phyloP scores from a whole-genome alignment of 1,284 basidiomycete species.

The Puccinia horiana region DNA sequence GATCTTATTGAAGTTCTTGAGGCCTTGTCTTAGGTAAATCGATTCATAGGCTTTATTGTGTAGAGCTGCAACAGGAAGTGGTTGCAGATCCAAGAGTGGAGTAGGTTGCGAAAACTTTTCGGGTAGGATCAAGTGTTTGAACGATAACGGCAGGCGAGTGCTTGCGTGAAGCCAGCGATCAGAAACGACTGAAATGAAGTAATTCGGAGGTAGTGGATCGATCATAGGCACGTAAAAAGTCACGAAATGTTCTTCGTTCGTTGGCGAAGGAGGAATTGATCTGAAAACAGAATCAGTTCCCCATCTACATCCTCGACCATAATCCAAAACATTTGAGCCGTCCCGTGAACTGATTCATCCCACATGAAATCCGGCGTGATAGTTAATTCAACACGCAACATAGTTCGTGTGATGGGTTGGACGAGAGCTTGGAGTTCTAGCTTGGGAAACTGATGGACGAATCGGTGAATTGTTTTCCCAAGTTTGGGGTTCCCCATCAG shows the following conservation, averaged over 20 bases:
- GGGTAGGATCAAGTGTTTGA: conserved; percentile 95
- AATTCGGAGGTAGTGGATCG: conserved; percentile 94
- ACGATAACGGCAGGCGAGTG: conserved; percentile 90
- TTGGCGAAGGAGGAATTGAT: conserved; percentile 85
- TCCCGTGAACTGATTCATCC: conserved; percentile 90
- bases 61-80: conserved; percentile 82
- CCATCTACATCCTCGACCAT: conserved; percentile 96
- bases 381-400: conserved; percentile 82
- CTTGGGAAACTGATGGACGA: conserved; percentile 95
- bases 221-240: conserved; percentile 94
- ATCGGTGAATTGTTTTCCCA: conserved; percentile 84
- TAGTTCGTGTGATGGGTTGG: conserved; percentile 84
- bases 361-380: conserved; percentile 95
- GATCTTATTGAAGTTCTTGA: conserved; percentile 83
- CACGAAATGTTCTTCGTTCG: conserved; percentile 72
- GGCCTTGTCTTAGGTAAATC: conserved; percentile 68
- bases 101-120: conserved; percentile 95
- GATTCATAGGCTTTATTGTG: conserved; percentile 87
- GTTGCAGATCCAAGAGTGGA: conserved; percentile 86
- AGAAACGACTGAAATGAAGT: conserved; percentile 91
- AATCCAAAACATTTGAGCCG: conserved; percentile 85
- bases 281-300: conserved; percentile 90
- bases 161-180: conserved; percentile 96
- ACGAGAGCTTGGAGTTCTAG: conserved; percentile 90
- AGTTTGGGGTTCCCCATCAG: conserved; percentile 78